Conservation (phyloP, 768 basidiomycete genomes). For the Artomyces pyxidatus region DNA sequence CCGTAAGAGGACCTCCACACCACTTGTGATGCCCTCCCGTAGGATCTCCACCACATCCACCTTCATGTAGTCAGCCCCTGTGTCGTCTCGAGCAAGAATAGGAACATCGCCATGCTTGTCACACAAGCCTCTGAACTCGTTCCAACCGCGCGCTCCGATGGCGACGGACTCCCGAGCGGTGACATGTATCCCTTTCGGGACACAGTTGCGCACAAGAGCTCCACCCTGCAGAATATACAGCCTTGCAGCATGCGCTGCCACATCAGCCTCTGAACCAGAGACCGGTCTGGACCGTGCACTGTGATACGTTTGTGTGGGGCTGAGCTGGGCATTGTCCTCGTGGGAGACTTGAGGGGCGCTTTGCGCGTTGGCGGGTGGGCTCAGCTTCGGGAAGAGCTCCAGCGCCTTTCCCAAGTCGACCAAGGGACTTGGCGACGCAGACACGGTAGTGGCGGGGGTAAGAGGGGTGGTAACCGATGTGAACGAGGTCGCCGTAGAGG, state of each 20-base stretch:
- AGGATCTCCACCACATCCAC: constrained; percentile 3
- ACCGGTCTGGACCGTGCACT: background rate
- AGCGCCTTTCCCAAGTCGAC: background rate
- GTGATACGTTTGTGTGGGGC: background rate
- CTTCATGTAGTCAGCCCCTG: background rate
- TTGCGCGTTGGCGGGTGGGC: constrained; percentile 6
- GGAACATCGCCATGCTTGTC: background rate
- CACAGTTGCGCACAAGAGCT: background rate
- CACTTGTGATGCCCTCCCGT: background rate
- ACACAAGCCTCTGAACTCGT: constrained; percentile 1
- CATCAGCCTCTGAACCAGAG: background rate
- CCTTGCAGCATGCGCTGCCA: background rate
- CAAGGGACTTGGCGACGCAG: constrained; percentile 1
- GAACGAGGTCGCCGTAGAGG: constrained; percentile 1
- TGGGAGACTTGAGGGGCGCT: too few species aligned
- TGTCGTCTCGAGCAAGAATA: constrained; percentile 1
- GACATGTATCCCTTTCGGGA: background rate
- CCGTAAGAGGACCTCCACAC: constrained; percentile 6
- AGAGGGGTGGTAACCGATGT: constrained; percentile 4
- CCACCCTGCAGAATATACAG: constrained; percentile 3
- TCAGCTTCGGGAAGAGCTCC: background rate
- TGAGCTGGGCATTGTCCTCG: background rate
- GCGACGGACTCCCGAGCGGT: constrained; percentile 1
- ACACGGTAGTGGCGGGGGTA: constrained; percentile 11
- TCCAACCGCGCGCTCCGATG: constrained; percentile 4